Percentiles rank a stretch among this genome's conserved stretches.
These are phyloP conservation scores for Clarireedia monteithiana DNA, from an alignment of 2,329 filamentous ascomycete genomes.

Conservation along the genomic window DNA sequence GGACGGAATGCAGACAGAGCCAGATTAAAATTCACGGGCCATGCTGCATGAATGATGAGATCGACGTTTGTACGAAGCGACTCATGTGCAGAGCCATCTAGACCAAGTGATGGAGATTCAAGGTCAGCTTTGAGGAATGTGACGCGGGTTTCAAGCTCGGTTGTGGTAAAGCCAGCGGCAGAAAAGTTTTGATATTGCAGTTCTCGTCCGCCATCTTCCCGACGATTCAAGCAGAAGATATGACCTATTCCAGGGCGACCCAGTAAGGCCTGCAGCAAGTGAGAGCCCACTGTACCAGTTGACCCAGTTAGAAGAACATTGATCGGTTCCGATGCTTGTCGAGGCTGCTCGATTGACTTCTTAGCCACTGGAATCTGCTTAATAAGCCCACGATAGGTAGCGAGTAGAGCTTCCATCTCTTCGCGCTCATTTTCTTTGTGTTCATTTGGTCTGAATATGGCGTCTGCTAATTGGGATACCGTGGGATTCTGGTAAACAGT, in stretches of 20 bases:
- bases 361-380: neutral
- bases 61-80: slow-evolving; percentile 11
- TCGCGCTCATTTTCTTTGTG: neutral
- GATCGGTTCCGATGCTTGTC: neutral
- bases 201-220: neutral
- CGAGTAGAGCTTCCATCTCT: neutral
- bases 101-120: slow-evolving; percentile 38
- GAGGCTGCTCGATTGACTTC: too few relatives aligned
- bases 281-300: slow-evolving; percentile 40
- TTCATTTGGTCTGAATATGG: neutral
- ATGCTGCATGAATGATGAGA: slow-evolving; percentile 22
- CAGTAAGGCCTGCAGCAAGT: slow-evolving; percentile 35
- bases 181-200: slow-evolving; percentile 16
- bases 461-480: neutral
- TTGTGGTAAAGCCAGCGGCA: slow-evolving; percentile 32
- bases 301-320: slow-evolving; percentile 36
- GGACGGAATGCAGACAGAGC: slow-evolving; percentile 29
- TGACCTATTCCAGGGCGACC: slow-evolving; percentile 25
- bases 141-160: slow-evolving; percentile 30
- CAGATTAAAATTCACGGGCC: slow-evolving; percentile 34
- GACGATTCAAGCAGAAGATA: slow-evolving; percentile 42
- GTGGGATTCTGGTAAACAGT: slow-evolving; percentile 3
- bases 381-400: neutral
- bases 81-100: slow-evolving; percentile 23
- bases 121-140: slow-evolving; percentile 43